These are phyloP conservation scores for Talaromyces ruber DNA, from an alignment of 495 filamentous ascomycete genomes.

Conservation along the genomic window DNA sequence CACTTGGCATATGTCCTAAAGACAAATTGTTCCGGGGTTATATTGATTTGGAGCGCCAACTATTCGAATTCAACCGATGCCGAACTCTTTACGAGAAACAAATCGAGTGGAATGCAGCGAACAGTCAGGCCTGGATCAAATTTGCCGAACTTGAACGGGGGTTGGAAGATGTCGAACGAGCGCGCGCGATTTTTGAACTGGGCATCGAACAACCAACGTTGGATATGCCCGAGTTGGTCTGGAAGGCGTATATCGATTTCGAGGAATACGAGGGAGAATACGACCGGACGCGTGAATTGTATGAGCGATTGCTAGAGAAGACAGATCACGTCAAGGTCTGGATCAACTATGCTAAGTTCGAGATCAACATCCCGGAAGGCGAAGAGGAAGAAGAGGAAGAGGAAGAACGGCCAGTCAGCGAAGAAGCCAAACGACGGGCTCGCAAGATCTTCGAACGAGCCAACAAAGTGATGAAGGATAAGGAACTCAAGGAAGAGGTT, in stretches of 20 bases:
- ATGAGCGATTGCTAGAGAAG: constrained; percentile 86
- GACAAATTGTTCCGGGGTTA: constrained; percentile 92
- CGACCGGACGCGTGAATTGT: constrained; percentile 69
- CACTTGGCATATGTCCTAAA: constrained; percentile 92
- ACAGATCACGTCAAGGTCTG: constrained; percentile 98
- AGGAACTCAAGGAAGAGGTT: constrained; percentile 87
- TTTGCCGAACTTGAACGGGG: constrained; percentile 88
- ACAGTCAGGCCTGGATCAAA: constrained; percentile 89
- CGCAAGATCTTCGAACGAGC: constrained; percentile 80
- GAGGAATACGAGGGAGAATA: constrained; percentile 91
- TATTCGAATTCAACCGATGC: constrained; percentile 87
- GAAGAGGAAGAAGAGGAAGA: constrained; percentile 52
- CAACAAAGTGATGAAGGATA: constrained; percentile 82
- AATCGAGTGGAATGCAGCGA: constrained; percentile 80
- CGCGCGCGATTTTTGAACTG: constrained; percentile 87
- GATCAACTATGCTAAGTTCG: constrained; percentile 95
- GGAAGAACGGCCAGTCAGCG: constrained; percentile 65
- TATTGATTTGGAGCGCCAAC: constrained; percentile 79
- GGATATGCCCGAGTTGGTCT: constrained; percentile 97
- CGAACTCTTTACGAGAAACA: constrained; percentile 90
- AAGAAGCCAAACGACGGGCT: constrained; percentile 73
- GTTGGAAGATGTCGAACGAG: constrained; percentile 78
- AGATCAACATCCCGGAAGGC: constrained; percentile 74
- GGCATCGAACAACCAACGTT: constrained; percentile 73
- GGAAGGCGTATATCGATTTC: constrained; percentile 98